Evolutionary conservation across 164 flowering plant genomes (phyloP).

Genomic region (Akebia trifoliata): DNA sequence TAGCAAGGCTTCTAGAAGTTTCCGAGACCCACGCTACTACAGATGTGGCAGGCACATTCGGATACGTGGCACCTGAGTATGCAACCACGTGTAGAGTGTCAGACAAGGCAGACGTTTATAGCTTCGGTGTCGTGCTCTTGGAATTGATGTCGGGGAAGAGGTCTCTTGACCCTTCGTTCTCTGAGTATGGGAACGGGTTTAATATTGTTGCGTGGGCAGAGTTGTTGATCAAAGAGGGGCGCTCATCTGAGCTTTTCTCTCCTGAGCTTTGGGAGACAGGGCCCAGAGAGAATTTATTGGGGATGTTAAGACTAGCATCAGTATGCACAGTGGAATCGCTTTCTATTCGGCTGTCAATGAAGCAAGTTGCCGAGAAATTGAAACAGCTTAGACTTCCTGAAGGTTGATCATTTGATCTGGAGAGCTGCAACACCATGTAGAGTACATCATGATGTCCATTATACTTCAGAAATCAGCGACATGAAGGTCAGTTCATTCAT

Average conservation of each 20-base stretch:
- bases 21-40: constrained; percentile 80
- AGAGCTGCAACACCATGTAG: not conserved
- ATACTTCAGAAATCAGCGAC: not conserved
- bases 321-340: constrained; percentile 58
- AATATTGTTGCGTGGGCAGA: constrained; percentile 68
- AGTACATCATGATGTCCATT: not conserved
- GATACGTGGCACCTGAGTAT: constrained; percentile 81
- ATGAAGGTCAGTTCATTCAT: constrained; percentile 8
- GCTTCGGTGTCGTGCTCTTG: constrained; percentile 66
- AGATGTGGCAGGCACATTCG: constrained; percentile 84
- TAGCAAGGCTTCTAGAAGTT: constrained; percentile 68
- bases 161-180: constrained; percentile 72
- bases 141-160: constrained; percentile 70
- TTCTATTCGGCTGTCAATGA: constrained; percentile 58
- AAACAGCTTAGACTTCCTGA: constrained; percentile 33
- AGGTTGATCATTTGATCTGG: constrained; percentile 2
- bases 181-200: constrained; percentile 65
- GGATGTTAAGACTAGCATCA: constrained; percentile 50
- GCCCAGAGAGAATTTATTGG: constrained; percentile 49
- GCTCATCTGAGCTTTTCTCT: constrained; percentile 46
- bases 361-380: constrained; percentile 50
- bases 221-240: constrained; percentile 49
- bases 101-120: constrained; percentile 76
- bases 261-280: constrained; percentile 52
- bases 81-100: constrained; percentile 80